Conservation (phyloP, 352 stramenopile species). For the Pythium aristosporum region DNA sequence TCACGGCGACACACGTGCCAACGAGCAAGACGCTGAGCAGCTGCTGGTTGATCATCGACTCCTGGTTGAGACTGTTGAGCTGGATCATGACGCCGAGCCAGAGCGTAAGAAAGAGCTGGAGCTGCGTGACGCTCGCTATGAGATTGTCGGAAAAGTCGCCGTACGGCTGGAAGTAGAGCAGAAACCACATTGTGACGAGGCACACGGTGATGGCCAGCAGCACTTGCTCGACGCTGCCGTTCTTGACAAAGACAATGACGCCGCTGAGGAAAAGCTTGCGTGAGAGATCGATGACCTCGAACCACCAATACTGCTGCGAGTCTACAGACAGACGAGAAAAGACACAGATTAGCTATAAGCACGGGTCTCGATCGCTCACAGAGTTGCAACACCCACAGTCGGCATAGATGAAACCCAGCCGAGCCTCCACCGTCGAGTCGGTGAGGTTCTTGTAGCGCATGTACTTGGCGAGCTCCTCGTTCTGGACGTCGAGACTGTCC, state of each 20-base stretch:
- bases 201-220: slow-evolving; percentile 65
- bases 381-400: slow-evolving; percentile 37
- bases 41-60: slow-evolving; percentile 63
- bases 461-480: slow-evolving; percentile 68
- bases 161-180: slow-evolving; percentile 80
- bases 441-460: slow-evolving; percentile 76
- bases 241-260: slow-evolving; percentile 74
- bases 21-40: slow-evolving; percentile 66
- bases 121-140: slow-evolving; percentile 68
- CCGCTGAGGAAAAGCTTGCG: slow-evolving; percentile 74
- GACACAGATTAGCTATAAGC: neutral
- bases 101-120: slow-evolving; percentile 80
- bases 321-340: slow-evolving; percentile 32
- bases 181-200: slow-evolving; percentile 73
- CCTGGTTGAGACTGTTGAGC: slow-evolving; percentile 60
- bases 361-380: no score
- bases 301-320: slow-evolving; percentile 71
- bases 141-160: slow-evolving; percentile 68
- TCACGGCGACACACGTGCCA: slow-evolving; percentile 57
- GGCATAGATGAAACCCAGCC: slow-evolving; percentile 76
- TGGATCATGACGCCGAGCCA: slow-evolving; percentile 78
- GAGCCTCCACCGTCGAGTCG: slow-evolving; percentile 63
- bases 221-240: slow-evolving; percentile 68
- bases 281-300: slow-evolving; percentile 77
- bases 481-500: slow-evolving; percentile 52